Base-by-base conservation (phyloP, 2,329 filamentous ascomycete genomes). In the Claviceps purpurea region DNA sequence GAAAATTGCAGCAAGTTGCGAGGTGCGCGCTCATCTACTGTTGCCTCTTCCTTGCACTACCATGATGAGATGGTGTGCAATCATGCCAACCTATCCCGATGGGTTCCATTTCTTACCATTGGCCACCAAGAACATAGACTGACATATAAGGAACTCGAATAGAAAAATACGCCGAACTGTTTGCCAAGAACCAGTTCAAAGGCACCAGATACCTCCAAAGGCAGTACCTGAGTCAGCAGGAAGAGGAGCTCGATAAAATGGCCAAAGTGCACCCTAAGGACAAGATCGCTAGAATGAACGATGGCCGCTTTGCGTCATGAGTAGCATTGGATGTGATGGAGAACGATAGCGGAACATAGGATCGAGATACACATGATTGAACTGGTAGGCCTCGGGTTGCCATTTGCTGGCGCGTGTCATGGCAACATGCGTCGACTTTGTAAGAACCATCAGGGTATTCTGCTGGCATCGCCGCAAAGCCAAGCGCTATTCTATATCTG, bases 1-100 rank as follows among this genome's bases (percentile, higher is more conserved):
- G 87, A 91, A 77, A 93, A 91, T 73, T 93, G 87, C 69, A 87
- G 86, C 58, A 74, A 78, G 62, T 68, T 91, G 70, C 77, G 87
- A 85, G 87, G 87, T 93, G 68, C 55, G 55, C 39, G 37, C 2
- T 26, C 16, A 18, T 11, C 18, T 24, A 26, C 18, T n/a, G 14
- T 38, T 38, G 2, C 1, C 38, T 38, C 7, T 39, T 13, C 34
- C 26, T 37, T 7, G 26, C 26, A 30, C 26, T 30, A 30, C 26
- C 8, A 30, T 30, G 26, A 30, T 10, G 26, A 8, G 26, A 30
- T 30, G 26, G 26, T 30, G 26, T 30, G 26, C 26, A 30, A 30
- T 30, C 26, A 34, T 34, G 30, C 10, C 10, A 34, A 11, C 1
- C 10, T 34, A 34, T 11, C 30, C 30, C 30, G 30, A 34, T 11